phyloP scores from a whole-genome alignment of 2,329 filamentous ascomycete genomes.

The Ophiosphaerella narmari region DNA sequence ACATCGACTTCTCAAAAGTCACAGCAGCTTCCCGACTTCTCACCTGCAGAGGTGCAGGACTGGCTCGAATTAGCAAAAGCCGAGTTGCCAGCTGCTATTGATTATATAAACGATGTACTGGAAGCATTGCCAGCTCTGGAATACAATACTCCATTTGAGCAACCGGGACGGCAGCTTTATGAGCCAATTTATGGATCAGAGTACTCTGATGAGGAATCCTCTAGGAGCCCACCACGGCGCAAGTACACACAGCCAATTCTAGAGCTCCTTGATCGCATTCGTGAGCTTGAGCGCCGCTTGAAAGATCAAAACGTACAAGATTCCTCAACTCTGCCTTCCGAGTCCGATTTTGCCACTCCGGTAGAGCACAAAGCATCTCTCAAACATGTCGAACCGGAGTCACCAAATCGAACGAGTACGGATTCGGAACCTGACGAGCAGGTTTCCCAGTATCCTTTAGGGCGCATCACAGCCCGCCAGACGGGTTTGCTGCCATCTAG shows the following conservation, averaged over 20 bases:
- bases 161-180: slow-evolving; percentile 3
- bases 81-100: slow-evolving; percentile 20
- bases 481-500: background rate
- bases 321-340: background rate
- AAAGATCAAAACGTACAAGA: background rate
- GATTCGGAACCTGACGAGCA: background rate
- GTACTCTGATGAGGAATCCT: slow-evolving; percentile 3
- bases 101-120: slow-evolving; percentile 14
- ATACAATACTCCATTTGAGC: background rate
- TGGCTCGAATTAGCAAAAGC: slow-evolving; percentile 24
- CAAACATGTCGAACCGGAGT: background rate
- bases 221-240: slow-evolving; percentile 4
- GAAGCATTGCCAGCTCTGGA: slow-evolving; percentile 3
- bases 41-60: slow-evolving; percentile 16
- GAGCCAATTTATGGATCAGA: background rate
- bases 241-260: slow-evolving; percentile 18
- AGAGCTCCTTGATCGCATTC: slow-evolving; percentile 13
- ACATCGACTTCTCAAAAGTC: slow-evolving; percentile 12
- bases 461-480: background rate
- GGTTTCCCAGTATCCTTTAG: background rate
- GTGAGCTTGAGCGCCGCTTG: slow-evolving; percentile 13
- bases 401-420: slow-evolving; percentile 1
- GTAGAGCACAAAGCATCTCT: background rate
- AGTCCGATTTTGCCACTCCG: slow-evolving; percentile 1
- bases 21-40: slow-evolving; percentile 13